These are phyloP conservation scores for Pythium monospermum DNA, from an alignment of 352 stramenopile genomes.

Conservation along the genomic window DNA sequence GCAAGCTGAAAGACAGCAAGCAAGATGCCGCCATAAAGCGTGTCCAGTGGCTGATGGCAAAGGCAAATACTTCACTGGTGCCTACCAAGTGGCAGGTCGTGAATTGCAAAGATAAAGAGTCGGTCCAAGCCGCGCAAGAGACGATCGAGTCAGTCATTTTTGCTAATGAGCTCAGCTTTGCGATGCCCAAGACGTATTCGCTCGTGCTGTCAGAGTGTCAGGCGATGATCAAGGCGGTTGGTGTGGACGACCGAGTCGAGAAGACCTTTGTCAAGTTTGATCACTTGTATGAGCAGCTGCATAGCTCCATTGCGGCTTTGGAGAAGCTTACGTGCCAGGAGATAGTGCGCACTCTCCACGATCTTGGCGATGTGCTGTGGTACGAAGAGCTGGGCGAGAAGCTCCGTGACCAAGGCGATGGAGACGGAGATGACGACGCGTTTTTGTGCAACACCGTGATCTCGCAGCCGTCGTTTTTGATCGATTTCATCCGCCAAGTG, in stretches of 20 bases:
- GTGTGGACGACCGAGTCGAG: neutral
- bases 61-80: neutral
- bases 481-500: neutral
- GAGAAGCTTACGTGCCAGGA: neutral
- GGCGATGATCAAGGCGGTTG: neutral
- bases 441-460: neutral
- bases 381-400: neutral
- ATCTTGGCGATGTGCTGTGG: slow-evolving; percentile 3
- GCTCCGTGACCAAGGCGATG: no score
- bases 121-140: neutral
- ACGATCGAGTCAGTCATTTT: neutral
- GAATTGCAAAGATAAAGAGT: neutral
- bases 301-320: neutral
- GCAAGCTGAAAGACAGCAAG: neutral
- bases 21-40: neutral
- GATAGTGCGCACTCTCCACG: neutral
- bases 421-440: no score
- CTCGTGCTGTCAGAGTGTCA: no score
- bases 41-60: neutral
- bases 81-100: neutral
- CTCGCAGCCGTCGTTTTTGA: neutral
- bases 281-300: neutral
- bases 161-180: neutral
- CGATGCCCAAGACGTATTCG: neutral
- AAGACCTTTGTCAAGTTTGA: no score